phyloP scores from a whole-genome alignment of 148 eudicot species.

The Fagopyrum tataricum region DNA sequence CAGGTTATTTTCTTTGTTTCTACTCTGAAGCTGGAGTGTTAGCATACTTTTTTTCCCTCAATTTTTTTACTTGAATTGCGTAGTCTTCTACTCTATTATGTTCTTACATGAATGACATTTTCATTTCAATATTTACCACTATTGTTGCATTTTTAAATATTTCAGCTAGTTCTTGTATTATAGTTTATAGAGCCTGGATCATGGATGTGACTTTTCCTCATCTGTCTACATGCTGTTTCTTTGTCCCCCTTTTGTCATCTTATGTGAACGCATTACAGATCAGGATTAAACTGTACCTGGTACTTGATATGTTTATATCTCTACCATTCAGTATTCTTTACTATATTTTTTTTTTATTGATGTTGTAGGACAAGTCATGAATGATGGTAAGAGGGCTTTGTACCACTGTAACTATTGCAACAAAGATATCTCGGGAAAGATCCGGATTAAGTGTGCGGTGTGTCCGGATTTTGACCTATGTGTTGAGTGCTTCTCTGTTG shows the following conservation, averaged over 20 bases:
- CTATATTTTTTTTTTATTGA: conserved; percentile 6
- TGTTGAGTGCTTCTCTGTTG: conserved; percentile 92
- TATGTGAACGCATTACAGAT: background rate
- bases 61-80: background rate
- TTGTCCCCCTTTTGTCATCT: background rate
- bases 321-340: background rate
- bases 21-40: background rate
- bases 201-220: background rate
- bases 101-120: background rate
- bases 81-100: background rate
- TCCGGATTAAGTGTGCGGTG: conserved; percentile 73
- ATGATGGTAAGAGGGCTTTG: conserved; percentile 75
- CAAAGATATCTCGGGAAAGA: conserved; percentile 84
- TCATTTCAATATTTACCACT: background rate
- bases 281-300: background rate
- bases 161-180: background rate
- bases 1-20: background rate
- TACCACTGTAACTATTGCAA: conserved; percentile 97
- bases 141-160: background rate
- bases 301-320: background rate
- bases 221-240: background rate
- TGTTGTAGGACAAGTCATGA: conserved; percentile 55
- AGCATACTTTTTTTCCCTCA: background rate
- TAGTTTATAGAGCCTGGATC: background rate
- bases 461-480: conserved; percentile 97